These are phyloP conservation scores for Dactylonectria macrodidyma DNA, from an alignment of 2,329 filamentous ascomycete species.

Conservation along the genomic window DNA sequence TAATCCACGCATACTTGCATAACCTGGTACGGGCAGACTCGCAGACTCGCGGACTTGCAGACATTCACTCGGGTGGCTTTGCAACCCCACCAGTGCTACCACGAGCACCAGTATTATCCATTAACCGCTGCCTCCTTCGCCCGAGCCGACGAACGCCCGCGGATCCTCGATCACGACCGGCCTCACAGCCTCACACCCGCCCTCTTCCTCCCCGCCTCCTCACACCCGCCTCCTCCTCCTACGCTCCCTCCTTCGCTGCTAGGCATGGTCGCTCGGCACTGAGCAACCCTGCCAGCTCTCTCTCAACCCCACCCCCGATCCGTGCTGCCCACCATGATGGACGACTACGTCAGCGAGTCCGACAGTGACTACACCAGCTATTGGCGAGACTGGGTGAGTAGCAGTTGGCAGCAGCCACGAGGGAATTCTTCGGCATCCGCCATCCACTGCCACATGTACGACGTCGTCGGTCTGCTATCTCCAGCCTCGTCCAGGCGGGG, in stretches of 20 bases:
- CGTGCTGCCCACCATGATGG: conserved; percentile 72
- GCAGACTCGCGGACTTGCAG: conserved; percentile 6
- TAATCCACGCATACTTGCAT: conserved; percentile 11
- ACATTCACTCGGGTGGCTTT: conserved; percentile 33
- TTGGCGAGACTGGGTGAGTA: conserved; percentile 98
- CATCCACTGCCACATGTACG: conserved; percentile 2
- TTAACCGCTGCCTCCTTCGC: conserved; percentile 17
- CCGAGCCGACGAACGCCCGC: conserved; percentile 7
- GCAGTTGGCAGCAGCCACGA: not conserved
- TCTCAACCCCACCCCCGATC: conserved; percentile 16
- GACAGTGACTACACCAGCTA: conserved; percentile 99
- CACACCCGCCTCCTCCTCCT: not conserved
- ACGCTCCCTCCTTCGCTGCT: conserved; percentile 26
- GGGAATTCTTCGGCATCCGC: not conserved
- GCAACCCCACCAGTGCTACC: conserved; percentile 28
- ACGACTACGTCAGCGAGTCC: conserved; percentile 97
- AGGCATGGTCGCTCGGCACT: conserved; percentile 50
- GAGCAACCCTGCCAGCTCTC: conserved; percentile 39
- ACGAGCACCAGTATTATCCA: conserved; percentile 22
- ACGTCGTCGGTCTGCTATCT: conserved; percentile 7
- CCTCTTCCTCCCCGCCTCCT: not conserved
- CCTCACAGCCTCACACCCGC: conserved; percentile 14
- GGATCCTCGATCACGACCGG: conserved; percentile 10
- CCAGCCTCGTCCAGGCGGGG: conserved; percentile 29
- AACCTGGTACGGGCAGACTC: not conserved